Evolutionary conservation across 2,329 filamentous ascomycete species (phyloP).

Genomic region (Escovopsis weberi): DNA sequence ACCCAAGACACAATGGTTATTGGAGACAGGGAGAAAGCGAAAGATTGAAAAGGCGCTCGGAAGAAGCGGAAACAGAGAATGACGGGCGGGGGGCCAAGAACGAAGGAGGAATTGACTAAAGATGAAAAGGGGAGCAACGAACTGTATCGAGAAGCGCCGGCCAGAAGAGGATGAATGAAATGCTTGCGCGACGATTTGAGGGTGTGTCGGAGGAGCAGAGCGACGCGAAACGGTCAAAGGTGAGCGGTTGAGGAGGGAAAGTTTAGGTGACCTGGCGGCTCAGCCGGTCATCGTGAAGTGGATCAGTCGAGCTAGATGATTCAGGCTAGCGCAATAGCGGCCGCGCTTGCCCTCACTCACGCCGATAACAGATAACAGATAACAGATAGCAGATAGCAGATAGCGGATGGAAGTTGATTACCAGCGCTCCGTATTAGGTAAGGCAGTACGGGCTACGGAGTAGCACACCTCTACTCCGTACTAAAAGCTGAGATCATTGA

Average conservation of each 20-base stretch:
- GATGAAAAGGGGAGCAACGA: conserved; percentile 14
- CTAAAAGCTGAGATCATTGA: too few species aligned
- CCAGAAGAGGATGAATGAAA: conserved; percentile 5
- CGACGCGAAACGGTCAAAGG: neutral
- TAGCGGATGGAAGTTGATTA: too few species aligned
- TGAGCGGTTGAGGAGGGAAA: conserved; percentile 1
- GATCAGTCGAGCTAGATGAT: conserved; percentile 1
- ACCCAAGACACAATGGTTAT: conserved; percentile 2
- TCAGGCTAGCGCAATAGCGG: neutral
- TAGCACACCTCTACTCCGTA: too few species aligned
- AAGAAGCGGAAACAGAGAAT: conserved; percentile 4
- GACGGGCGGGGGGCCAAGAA: neutral
- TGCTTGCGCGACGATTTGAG: conserved; percentile 11
- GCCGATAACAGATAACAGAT: too few species aligned
- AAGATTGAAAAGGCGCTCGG: neutral
- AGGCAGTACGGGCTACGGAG: too few species aligned
- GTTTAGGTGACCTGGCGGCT: conserved; percentile 4
- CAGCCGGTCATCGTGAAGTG: conserved; percentile 1
- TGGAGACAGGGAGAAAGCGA: conserved; percentile 3
- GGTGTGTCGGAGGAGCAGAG: conserved; percentile 9
- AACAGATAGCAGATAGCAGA: too few species aligned
- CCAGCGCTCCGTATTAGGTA: too few species aligned
- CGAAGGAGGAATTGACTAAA: conserved; percentile 6
- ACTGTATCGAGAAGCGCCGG: conserved; percentile 19
- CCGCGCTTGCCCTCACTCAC: neutral